phyloP scores from a whole-genome alignment of 352 stramenopile species.

The Globisporangium perplexum region DNA sequence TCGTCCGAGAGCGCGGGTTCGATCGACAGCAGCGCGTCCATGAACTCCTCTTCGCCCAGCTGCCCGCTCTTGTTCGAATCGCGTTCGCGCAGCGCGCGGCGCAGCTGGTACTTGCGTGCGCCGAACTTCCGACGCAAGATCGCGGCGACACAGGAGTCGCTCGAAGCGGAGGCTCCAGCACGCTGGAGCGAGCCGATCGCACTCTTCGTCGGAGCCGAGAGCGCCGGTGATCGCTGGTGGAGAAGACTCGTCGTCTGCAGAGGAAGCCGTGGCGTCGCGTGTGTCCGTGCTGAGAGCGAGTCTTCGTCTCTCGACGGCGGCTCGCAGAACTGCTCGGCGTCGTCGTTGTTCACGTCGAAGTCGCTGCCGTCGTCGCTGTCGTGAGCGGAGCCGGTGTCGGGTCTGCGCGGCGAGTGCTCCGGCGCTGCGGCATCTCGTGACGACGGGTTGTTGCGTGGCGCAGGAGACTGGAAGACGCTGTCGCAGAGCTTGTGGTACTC shows the following conservation, averaged over 20 bases:
- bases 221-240: not conserved
- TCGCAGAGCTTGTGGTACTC: constrained; percentile 33
- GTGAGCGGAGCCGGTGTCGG: not conserved
- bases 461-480: constrained; percentile 24
- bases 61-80: constrained; percentile 49
- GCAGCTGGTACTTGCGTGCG: constrained; percentile 60
- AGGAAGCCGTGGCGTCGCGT: not conserved
- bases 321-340: constrained; percentile 10
- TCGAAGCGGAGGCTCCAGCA: not conserved
- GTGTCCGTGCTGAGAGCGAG: constrained; percentile 1
- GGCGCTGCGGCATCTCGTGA: not conserved
- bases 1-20: constrained; percentile 59
- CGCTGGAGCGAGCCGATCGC: not conserved
- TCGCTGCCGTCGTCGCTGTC: constrained; percentile 3
- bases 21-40: constrained; percentile 57
- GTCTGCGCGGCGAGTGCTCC: not conserved
- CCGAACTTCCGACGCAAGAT: constrained; percentile 54
- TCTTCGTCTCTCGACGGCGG: not conserved
- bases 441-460: not conserved
- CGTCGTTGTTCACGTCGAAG: constrained; percentile 1
- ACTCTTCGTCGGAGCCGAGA: not conserved
- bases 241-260: not conserved
- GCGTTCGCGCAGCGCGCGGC: constrained; percentile 52
- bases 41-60: constrained; percentile 71
- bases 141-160: constrained; percentile 26